Conservation (phyloP, 768 basidiomycete genomes). For the Ramaria rubella region DNA sequence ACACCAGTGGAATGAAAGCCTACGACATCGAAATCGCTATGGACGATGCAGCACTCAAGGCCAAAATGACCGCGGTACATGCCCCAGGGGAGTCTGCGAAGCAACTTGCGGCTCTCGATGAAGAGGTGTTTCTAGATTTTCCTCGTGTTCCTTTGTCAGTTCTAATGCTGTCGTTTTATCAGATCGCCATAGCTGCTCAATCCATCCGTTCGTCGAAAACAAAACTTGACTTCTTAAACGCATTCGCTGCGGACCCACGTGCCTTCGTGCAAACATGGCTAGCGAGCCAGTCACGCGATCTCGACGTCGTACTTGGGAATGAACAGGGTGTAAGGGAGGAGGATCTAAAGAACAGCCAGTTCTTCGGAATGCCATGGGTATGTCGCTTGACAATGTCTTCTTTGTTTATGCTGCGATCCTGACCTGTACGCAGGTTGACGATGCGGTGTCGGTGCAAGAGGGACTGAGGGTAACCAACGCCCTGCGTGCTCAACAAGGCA, state of each 20-base stretch:
- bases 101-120: constrained; percentile 69
- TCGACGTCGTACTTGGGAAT: constrained; percentile 85
- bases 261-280: constrained; percentile 87
- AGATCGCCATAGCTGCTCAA: constrained; percentile 82
- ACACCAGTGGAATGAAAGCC: constrained; percentile 50
- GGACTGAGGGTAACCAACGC: constrained; percentile 56
- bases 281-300: constrained; percentile 84
- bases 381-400: constrained; percentile 4
- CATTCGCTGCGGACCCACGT: constrained; percentile 73
- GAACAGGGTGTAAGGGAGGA: constrained; percentile 73
- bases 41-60: constrained; percentile 72
- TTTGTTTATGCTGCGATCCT: background rate
- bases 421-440: constrained; percentile 23
- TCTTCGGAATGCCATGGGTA: constrained; percentile 91
- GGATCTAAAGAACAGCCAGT: constrained; percentile 81
- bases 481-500: constrained; percentile 10
- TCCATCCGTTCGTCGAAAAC: constrained; percentile 81
- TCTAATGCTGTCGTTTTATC: background rate
- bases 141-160: background rate
- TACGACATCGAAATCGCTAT: constrained; percentile 88
- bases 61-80: constrained; percentile 62
- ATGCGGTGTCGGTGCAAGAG: constrained; percentile 82
- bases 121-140: constrained; percentile 55
- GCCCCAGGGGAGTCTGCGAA: constrained; percentile 61
- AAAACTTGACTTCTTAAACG: constrained; percentile 79